These are phyloP conservation scores for Aspergillus sp. DNA, from an alignment of 2,329 filamentous ascomycete genomes.

Conservation along the genomic window DNA sequence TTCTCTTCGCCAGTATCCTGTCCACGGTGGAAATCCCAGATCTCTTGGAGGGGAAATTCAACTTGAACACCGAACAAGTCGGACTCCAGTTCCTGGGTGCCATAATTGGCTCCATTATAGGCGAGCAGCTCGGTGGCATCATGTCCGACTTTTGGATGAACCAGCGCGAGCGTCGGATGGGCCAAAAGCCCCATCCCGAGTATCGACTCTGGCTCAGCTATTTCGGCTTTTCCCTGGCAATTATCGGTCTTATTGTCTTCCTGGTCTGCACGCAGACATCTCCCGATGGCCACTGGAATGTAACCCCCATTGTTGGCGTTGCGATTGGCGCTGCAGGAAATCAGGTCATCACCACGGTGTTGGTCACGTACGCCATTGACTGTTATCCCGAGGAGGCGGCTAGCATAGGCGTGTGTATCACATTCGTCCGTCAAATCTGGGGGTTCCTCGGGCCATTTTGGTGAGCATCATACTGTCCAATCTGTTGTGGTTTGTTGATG, in stretches of 20 bases:
- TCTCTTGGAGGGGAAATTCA: conserved; percentile 49
- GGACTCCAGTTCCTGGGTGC: conserved; percentile 53
- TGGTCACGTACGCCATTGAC: conserved; percentile 55
- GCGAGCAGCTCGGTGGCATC: conserved; percentile 53
- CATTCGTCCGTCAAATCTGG: conserved; percentile 43
- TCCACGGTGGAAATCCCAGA: conserved; percentile 54
- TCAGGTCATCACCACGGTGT: conserved; percentile 55
- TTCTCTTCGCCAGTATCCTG: conserved; percentile 48
- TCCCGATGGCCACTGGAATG: conserved; percentile 42
- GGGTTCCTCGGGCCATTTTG: conserved; percentile 34
- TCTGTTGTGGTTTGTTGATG: background rate
- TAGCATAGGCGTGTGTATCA: conserved; percentile 55
- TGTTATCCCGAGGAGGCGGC: conserved; percentile 49
- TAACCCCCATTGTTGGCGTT: conserved; percentile 50
- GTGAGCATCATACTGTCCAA: conserved; percentile 13
- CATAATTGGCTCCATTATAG: conserved; percentile 52
- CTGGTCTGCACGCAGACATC: conserved; percentile 47
- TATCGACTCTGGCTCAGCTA: conserved; percentile 53
- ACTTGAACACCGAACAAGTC: conserved; percentile 50
- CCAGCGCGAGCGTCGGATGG: conserved; percentile 18
- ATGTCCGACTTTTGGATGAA: conserved; percentile 53
- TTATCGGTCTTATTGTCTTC: conserved; percentile 51
- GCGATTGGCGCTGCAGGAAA: conserved; percentile 50
- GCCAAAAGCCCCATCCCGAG: conserved; percentile 43
- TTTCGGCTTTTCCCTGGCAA: conserved; percentile 43